Evolutionary conservation across 192 early-diverging fungal species (phyloP).

Genomic region (Dissophora globulifera): DNA sequence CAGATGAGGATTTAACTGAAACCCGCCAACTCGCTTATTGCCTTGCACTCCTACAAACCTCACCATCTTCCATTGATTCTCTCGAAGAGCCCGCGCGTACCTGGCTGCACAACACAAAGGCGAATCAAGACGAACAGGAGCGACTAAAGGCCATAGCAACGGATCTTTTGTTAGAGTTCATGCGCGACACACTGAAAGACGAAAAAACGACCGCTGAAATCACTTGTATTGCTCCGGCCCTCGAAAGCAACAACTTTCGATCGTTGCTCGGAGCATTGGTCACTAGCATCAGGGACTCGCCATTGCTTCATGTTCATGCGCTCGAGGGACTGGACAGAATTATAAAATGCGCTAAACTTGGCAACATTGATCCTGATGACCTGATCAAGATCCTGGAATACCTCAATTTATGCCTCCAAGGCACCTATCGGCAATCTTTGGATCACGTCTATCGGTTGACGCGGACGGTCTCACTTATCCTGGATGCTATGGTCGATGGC

Average conservation of each 20-base stretch:
- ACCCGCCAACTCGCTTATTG: no score
- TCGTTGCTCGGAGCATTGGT: not conserved
- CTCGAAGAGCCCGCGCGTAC: no score
- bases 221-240: not conserved
- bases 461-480: constrained; percentile 2
- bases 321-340: constrained; percentile 4
- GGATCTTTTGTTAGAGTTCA: not conserved
- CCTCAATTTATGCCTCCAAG: not conserved
- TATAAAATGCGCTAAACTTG: not conserved
- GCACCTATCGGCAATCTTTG: not conserved
- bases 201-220: not conserved
- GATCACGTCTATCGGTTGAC: not conserved
- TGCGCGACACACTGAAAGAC: not conserved
- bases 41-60: no score
- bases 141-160: not conserved
- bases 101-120: no score
- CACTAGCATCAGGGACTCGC: not conserved
- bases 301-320: not conserved
- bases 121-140: not conserved
- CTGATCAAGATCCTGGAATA: constrained; percentile 2
- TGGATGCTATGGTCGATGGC: constrained; percentile 14
- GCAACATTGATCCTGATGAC: not conserved
- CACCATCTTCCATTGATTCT: no score
- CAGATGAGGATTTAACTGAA: no score
- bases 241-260: not conserved